Percentiles rank a stretch among this genome's conserved stretches.
These are phyloP conservation scores for Pezicula radicicola DNA, from an alignment of 2,329 filamentous ascomycete species.

Conservation along the genomic window DNA sequence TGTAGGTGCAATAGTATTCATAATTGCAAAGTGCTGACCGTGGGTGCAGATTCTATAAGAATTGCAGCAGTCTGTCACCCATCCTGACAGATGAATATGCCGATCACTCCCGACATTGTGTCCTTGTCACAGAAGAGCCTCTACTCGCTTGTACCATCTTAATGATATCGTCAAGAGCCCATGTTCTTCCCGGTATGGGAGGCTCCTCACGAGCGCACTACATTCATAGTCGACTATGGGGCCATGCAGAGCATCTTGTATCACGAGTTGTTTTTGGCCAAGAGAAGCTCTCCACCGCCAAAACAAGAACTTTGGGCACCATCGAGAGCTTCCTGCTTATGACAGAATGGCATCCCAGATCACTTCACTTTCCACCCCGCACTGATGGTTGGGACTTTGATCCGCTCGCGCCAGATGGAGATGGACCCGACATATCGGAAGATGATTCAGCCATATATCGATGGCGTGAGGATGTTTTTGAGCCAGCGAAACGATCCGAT, in stretches of 20 bases:
- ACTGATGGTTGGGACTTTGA: conserved; percentile 55
- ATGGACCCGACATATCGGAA: conserved; percentile 28
- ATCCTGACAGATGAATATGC: conserved; percentile 47
- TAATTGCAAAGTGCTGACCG: too few relatives aligned
- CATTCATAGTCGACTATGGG: conserved; percentile 51
- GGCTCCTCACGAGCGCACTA: conserved; percentile 47
- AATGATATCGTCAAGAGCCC: conserved; percentile 52
- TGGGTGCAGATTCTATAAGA: conserved; percentile 38
- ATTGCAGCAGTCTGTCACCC: conserved; percentile 47
- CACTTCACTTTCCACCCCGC: conserved; percentile 49
- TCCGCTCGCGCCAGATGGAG: conserved; percentile 33
- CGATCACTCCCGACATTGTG: conserved; percentile 43
- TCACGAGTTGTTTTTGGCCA: conserved; percentile 51
- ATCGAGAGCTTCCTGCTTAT: conserved; percentile 51
- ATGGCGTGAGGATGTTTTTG: conserved; percentile 38
- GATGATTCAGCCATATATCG: conserved; percentile 30
- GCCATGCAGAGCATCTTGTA: conserved; percentile 50
- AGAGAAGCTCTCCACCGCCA: conserved; percentile 47
- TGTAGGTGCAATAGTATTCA: conserved; percentile 28
- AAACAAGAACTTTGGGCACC: conserved; percentile 45
- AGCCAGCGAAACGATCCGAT: conserved; percentile 50
- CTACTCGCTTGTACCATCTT: conserved; percentile 50
- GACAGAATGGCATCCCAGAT: conserved; percentile 55
- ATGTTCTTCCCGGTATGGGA: conserved; percentile 37
- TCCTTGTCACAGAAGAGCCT: conserved; percentile 47